Evolutionary conservation across 192 early-diverging fungal species (phyloP).

Genomic region (Dissophora globulifera): DNA sequence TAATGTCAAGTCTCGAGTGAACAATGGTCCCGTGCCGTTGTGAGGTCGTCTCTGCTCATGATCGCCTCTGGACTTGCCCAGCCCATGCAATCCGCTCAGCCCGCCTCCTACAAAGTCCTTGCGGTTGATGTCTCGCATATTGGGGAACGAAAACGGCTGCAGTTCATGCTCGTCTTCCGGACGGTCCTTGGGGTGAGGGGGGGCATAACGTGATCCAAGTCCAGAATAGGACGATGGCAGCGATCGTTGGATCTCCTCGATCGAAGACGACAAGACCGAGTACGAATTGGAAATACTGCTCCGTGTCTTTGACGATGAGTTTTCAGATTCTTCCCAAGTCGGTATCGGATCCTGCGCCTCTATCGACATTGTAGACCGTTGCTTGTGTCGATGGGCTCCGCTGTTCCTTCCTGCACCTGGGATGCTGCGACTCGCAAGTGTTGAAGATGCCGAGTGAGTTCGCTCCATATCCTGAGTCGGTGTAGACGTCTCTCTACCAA

Average conservation of each 20-base stretch:
- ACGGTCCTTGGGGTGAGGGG: conserved; percentile 8
- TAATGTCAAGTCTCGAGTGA: conserved; percentile 59
- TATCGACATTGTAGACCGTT: conserved; percentile 25
- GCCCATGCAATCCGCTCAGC: conserved; percentile 13
- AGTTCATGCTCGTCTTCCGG: conserved; percentile 4
- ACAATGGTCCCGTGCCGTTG: conserved; percentile 16
- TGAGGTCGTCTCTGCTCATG: background rate
- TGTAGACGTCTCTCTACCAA: no score
- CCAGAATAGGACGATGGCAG: conserved; percentile 36
- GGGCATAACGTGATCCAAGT: conserved; percentile 32
- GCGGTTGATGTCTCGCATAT: background rate
- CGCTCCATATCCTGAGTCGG: conserved; percentile 46
- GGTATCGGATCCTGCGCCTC: conserved; percentile 18
- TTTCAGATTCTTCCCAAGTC: conserved; percentile 26
- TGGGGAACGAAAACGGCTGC: conserved; percentile 24
- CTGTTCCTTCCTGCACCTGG: conserved; percentile 8
- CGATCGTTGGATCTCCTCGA: conserved; percentile 48
- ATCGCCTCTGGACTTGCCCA: background rate
- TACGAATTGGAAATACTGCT: conserved; percentile 14
- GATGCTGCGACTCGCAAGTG: conserved; percentile 34
- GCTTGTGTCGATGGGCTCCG: conserved; percentile 9
- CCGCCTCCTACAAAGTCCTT: conserved; percentile 25
- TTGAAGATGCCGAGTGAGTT: conserved; percentile 33
- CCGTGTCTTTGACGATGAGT: background rate
- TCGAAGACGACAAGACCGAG: conserved; percentile 36